Evolutionary conservation across 139 green algal species (phyloP), one percentile per base, ranked within the genome.

Genomic region (Zygnema circumcarinatum): DNA sequence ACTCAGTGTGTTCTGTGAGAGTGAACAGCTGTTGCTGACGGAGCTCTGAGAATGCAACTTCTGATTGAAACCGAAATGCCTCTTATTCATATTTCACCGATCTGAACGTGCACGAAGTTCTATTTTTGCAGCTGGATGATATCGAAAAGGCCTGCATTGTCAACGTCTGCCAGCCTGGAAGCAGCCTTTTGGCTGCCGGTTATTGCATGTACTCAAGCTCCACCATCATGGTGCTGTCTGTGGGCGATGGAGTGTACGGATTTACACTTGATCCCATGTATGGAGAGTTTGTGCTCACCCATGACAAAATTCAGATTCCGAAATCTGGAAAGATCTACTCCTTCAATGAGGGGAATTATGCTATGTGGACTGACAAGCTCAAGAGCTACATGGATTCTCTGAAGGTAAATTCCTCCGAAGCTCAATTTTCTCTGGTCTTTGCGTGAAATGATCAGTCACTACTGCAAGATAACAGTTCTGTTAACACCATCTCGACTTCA

Each of bases 341-440:
- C 40, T 98, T 99, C 93, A 99, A 99, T 90, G 96, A 99, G 94
- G 97, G 97, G 88, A 99, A 99, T 96, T 98, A 96, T 90, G 69
- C 85, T 33, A 54, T 96, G 82, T 99, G 97, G 97, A 91, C 90
- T 38, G 40, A 94, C 25, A 89, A 89, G 75, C 90, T 93, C n/a
- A 81, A 90, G 68, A 84, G 68, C 68, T 90, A 89, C 84, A 89
- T 89, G 16, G 52, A 86, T 62, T 76, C 40, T 41, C 79, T 90
- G 40, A 83, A 88, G 83, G 83, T 88, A 25, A 31, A 2, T 25
- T 74, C n/a, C n/a, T n/a, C 25, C 47, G 73, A 21, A n/a, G n/a
- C n/a, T n/a, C n/a, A n/a, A n/a, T n/a, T n/a, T n/a, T n/a, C n/a
- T n/a, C n/a, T n/a, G n/a, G n/a, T n/a, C n/a, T n/a, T n/a, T n/a